Evolutionary conservation across 1,284 basidiomycete species (phyloP), one percentile per base, ranked within the genome.

Genomic region (Puccinia novopanici): DNA sequence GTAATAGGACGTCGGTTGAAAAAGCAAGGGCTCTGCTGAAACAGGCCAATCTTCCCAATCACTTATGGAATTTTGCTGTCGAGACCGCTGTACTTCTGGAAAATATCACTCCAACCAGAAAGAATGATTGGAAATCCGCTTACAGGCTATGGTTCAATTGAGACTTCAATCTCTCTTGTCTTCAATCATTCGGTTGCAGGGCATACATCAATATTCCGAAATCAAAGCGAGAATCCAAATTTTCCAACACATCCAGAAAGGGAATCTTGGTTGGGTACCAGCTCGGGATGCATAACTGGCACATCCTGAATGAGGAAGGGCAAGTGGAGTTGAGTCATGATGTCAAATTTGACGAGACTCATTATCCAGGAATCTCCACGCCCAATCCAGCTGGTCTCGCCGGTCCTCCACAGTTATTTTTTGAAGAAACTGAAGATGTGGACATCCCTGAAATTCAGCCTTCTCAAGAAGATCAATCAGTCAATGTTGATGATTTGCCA

Each of bases 221-320:
- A 9, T 8, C 9, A 3, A 48, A 30, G 27, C 3, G 50, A 40
- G 3, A 3, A 15, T 2, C 42, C 8, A 77, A 77, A 63, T 77
- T 77, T 13, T 10, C 6, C 1, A 9, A 48, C 22, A 67, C 63
- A 5, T 3, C 27, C 12, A 37, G 3, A 40, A 50, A 40, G 45
- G 61, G 61, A 17, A 70, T 77, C 5, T 10, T 77, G 22, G 9
- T 77, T 3, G 75, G 75, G 0, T 77, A 68, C 55, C 42, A 67
- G 30, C 30, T 37, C 10, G 75, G 65, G 12, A 70, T 54, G 61
- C 10, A 77, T 22, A 77, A 70, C 50, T 77, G 61, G 59, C 63
- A 63, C 12, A 42, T 77, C 8, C 27, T 67, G 45, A 48, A 24
- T 24, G 65, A 52, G 40, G 34, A 54, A 34, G 75, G 50, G 17